Evolutionary conservation across 2,329 filamentous ascomycete species (phyloP), one percentile per base, ranked within the genome.

Genomic region (Aspergillus unguis): DNA sequence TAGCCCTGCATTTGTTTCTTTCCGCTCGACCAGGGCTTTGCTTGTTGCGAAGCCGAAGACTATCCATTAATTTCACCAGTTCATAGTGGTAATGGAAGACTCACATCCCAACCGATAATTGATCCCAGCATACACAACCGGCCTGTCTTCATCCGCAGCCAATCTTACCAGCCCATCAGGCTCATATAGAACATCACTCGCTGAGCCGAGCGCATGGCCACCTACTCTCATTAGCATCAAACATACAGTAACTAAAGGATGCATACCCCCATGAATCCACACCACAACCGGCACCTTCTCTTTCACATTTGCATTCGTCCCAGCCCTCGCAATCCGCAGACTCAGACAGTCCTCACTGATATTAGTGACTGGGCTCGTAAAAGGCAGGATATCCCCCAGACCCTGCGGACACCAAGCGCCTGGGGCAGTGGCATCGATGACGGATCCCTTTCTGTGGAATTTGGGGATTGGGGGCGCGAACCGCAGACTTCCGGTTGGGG

Each of bases 1-100:
- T 11, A 70, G 49, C 27, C 67, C 68, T 11, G 51, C 63, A 52
- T 69, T 69, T 1, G 62, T 62, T 23, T 62, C 59, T 29, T 60
- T 63, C 1, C 38, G 52, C 4, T 60, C 49, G 6, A 48, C 52
- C 48, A 70, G 27, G 2, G 58, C 54, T 28, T 59, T 54, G 25
- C 60, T 62, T 4, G 57, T 56, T 25, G 58, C 58, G 37, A 59
- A 59, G 8, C 58, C 58, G 32, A 59, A 57, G 5, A 58, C 49
- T 56, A 17, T 1, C 2, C n/a, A 17, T 17, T 17, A 32, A 2
- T 4, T 8, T 48, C 25, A 53, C 28, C 23, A 26, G 17, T 17
- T 17, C 26, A 42, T 10, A n/a, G 9, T 9, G 6, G 10, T n/a
- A 8, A 31, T 8, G 4, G 1, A 28, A 7, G 11, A 17, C 45